These are phyloP conservation scores for Polyporus arcularius DNA, from an alignment of 768 basidiomycete genomes.

Conservation along the genomic window DNA sequence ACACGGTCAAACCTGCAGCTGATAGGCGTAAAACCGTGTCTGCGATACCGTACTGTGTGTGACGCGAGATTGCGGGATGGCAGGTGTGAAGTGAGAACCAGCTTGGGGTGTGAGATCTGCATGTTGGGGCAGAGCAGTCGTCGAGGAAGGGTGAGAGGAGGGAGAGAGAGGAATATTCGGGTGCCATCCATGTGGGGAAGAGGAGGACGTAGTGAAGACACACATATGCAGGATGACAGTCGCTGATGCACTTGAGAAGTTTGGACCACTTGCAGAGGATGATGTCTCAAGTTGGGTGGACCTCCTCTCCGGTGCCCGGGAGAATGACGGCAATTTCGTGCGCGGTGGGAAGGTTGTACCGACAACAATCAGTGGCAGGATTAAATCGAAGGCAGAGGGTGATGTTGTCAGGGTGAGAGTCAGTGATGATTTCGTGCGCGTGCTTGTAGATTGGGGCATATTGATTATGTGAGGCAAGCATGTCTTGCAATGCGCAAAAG, in stretches of 20 bases:
- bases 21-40: conserved; percentile 33
- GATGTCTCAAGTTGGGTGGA: conserved; percentile 9
- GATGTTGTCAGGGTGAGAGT: background rate
- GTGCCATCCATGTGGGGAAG: conserved; percentile 47
- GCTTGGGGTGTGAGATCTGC: no score
- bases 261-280: background rate
- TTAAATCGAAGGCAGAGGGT: background rate
- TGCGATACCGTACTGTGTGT: conserved; percentile 31
- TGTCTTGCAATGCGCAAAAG: conserved; percentile 15
- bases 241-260: conserved; percentile 31
- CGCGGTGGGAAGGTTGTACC: conserved; percentile 47
- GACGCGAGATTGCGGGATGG: background rate
- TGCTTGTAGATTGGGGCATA: conserved; percentile 15
- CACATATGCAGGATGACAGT: conserved; percentile 38
- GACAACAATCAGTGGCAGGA: conserved; percentile 28
- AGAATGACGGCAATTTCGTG: conserved; percentile 12
- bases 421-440: conserved; percentile 14
- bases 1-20: conserved; percentile 26
- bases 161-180: conserved; percentile 15
- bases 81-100: no score
- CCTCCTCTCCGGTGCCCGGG: background rate
- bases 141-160: no score
- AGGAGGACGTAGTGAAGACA: conserved; percentile 47
- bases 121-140: no score
- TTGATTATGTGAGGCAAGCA: background rate